These are phyloP conservation scores for Pythium diclinum DNA, from an alignment of 352 stramenopile genomes.

Conservation along the genomic window DNA sequence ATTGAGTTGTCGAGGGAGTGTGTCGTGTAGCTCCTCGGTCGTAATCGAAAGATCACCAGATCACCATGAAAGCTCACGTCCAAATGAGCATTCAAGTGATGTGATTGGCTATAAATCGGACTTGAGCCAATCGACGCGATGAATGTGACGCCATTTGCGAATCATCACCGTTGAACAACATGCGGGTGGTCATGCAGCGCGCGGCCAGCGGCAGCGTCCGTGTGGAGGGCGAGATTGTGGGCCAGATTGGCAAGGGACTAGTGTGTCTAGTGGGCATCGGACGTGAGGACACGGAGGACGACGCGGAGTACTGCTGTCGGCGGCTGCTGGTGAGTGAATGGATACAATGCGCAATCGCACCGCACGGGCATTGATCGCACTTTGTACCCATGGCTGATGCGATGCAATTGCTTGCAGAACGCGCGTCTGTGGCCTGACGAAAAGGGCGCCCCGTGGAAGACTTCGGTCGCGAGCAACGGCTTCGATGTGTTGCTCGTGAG, in stretches of 20 bases:
- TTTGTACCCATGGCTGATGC: background rate
- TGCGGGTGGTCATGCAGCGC: conserved; percentile 80
- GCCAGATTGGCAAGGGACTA: conserved; percentile 69
- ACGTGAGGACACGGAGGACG: conserved; percentile 70
- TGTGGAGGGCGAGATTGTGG: conserved; percentile 72
- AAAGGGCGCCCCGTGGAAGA: conserved; percentile 54
- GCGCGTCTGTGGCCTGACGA: conserved; percentile 74
- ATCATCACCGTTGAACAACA: conserved; percentile 19
- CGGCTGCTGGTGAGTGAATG: conserved; percentile 52
- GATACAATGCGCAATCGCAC: background rate
- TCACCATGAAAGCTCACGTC: too few relatives aligned
- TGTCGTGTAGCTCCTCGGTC: too few relatives aligned
- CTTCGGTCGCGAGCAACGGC: conserved; percentile 56
- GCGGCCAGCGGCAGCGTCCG: conserved; percentile 76
- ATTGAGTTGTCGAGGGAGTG: background rate
- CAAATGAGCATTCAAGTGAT: background rate
- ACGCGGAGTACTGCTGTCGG: conserved; percentile 80
- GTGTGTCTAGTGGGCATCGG: conserved; percentile 81
- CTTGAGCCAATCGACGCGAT: background rate
- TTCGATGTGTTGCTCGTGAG: conserved; percentile 85
- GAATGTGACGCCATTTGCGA: background rate
- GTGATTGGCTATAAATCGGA: conserved; percentile 15
- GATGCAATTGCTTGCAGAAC: conserved; percentile 41
- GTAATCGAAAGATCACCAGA: background rate
- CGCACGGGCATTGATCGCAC: background rate